Evolutionary conservation across 345 rosid genomes (phyloP).

Genomic region (Euphorbia peplus): DNA sequence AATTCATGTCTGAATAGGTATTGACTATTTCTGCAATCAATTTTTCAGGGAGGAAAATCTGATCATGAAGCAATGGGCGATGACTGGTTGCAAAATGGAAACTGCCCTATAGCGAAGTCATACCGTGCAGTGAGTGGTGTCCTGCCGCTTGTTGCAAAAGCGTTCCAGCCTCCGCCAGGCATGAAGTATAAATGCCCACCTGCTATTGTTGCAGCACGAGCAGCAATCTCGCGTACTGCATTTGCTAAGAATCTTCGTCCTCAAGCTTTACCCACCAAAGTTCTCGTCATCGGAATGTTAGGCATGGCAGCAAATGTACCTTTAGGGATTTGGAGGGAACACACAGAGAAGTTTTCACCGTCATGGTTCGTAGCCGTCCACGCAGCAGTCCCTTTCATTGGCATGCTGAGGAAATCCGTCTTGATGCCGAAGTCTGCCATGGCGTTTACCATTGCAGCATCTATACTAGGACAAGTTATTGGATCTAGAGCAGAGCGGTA

Average conservation of each 20-base stretch:
- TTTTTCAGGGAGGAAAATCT: conserved; percentile 53
- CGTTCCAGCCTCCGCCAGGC: conserved; percentile 75
- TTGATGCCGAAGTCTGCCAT: conserved; percentile 94
- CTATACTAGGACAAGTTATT: conserved; percentile 81
- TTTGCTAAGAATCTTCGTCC: conserved; percentile 95
- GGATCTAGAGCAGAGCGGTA: conserved; percentile 96
- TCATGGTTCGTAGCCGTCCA: conserved; percentile 94
- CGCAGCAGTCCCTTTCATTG: conserved; percentile 94
- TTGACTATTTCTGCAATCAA: conserved; percentile 15
- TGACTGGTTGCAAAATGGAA: conserved; percentile 85
- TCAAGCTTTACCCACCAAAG: conserved; percentile 75
- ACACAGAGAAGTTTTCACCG: conserved; percentile 72
- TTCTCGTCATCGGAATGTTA: conserved; percentile 75
- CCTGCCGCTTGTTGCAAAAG: conserved; percentile 82
- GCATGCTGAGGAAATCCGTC: conserved; percentile 79
- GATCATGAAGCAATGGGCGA: conserved; percentile 72
- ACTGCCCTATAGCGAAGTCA: conserved; percentile 92
- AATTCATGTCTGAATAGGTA: neutral
- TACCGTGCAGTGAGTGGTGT: conserved; percentile 74
- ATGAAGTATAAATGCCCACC: conserved; percentile 67
- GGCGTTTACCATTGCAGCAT: conserved; percentile 91
- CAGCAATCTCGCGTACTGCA: conserved; percentile 79
- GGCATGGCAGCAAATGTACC: conserved; percentile 98
- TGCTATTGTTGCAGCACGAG: conserved; percentile 81
- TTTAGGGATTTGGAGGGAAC: conserved; percentile 93